Evolutionary conservation across 352 stramenopile genomes (phyloP).

Genomic region (Peronospora belbahrii): DNA sequence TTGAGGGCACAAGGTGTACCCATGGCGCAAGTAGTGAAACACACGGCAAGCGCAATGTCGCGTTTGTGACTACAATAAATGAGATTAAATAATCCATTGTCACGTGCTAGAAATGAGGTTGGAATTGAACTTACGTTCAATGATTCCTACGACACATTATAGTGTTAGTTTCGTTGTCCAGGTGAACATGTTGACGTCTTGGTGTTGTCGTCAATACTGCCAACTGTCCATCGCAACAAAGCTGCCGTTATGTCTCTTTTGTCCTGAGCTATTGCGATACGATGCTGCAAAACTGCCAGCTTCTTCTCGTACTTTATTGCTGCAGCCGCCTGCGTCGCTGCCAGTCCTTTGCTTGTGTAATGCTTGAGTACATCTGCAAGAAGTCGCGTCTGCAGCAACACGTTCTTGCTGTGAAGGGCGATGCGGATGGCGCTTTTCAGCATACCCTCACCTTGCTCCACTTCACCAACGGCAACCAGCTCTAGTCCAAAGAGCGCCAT

Average conservation of each 20-base stretch:
- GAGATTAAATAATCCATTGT: too few relatives aligned
- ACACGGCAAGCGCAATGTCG: conserved; percentile 60
- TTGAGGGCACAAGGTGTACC: conserved; percentile 64
- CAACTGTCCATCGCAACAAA: conserved; percentile 45
- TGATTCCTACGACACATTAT: conserved; percentile 6
- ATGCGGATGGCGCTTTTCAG: conserved; percentile 50
- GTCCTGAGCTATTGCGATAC: conserved; percentile 37
- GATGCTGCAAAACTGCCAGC: conserved; percentile 34
- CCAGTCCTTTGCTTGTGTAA: conserved; percentile 34
- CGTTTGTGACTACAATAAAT: too few relatives aligned
- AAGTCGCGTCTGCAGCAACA: conserved; percentile 57
- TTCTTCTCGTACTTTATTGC: conserved; percentile 67
- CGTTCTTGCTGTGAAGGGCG: conserved; percentile 53
- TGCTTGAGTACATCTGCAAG: conserved; percentile 50
- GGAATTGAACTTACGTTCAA: neutral
- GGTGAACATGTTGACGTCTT: conserved; percentile 7
- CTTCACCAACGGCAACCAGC: conserved; percentile 31
- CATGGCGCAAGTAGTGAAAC: conserved; percentile 63
- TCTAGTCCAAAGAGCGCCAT: conserved; percentile 62
- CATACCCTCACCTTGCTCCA: conserved; percentile 49
- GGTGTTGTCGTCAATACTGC: conserved; percentile 1
- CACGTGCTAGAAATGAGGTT: too few relatives aligned
- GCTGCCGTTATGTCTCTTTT: conserved; percentile 29
- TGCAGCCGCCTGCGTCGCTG: conserved; percentile 34
- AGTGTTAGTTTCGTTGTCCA: conserved; percentile 9